These are phyloP conservation scores for Aspergillus sp. DNA, from an alignment of 2,329 filamentous ascomycete genomes.

Conservation along the genomic window DNA sequence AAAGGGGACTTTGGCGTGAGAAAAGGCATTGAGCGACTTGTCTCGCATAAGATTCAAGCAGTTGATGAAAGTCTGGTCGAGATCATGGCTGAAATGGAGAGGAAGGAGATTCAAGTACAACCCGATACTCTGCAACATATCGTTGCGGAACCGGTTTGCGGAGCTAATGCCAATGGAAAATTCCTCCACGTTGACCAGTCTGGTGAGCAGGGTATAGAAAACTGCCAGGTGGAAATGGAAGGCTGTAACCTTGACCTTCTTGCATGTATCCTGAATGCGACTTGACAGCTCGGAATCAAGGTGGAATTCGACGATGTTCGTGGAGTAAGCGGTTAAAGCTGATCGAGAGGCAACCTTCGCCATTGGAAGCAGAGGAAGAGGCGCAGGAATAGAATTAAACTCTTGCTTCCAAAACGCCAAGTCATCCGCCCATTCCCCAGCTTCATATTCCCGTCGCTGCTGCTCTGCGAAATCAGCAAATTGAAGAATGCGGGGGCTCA, in stretches of 20 bases:
- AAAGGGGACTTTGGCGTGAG: constrained; percentile 48
- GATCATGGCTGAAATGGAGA: constrained; percentile 32
- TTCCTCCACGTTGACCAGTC: constrained; percentile 34
- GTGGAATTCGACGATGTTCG: not conserved
- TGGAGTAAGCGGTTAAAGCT: not conserved
- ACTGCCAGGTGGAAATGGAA: constrained; percentile 50
- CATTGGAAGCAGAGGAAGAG: not conserved
- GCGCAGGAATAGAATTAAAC: not conserved
- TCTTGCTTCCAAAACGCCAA: constrained; percentile 16
- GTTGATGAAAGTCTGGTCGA: constrained; percentile 28
- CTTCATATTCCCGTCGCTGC: constrained; percentile 28
- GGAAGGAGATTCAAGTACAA: constrained; percentile 51
- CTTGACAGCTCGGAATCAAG: not conserved
- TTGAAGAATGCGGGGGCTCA: constrained; percentile 25
- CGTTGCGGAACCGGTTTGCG: constrained; percentile 41
- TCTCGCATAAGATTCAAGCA: constrained; percentile 23
- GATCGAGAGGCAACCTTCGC: not conserved
- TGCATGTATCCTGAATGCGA: not conserved
- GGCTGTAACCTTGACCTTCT: constrained; percentile 11
- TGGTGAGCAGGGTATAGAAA: constrained; percentile 37
- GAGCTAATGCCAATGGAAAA: constrained; percentile 44
- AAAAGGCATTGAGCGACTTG: constrained; percentile 36
- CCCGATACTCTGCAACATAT: constrained; percentile 40
- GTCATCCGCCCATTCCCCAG: constrained; percentile 25
- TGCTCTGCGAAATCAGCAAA: constrained; percentile 35